Base-by-base conservation (phyloP, 441 rosid genomes). In the Corymbia calophylla region DNA sequence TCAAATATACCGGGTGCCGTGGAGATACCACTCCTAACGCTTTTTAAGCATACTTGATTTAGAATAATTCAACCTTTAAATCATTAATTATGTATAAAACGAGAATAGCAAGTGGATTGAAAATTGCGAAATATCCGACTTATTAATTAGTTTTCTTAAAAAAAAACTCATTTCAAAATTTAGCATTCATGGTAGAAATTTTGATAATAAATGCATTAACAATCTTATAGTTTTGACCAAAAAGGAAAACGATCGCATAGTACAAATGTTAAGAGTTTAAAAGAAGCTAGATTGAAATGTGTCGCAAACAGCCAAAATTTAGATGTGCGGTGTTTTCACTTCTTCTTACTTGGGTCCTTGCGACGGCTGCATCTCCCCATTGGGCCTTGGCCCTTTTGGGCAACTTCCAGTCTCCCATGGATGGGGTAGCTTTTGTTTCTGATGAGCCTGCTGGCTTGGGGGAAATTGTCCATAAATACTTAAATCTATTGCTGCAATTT, bases 21-120 rank as follows among this genome's bases (percentile, higher is more conserved):
- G 44, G 44, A 39, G 44, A 39, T 39, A 6, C 44, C 44, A 39
- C 64, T 58, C 64, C 64, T 58, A 58, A 4, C 64, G 12, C 64
- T 58, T 58, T 1, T 58, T 58, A 58, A 25, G 64, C 64, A 4
- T 25, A 0, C n/a, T 58, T 0, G 25, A 10, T 58, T 58, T 23
- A 25, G 25, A 58, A 58, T 2, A 25, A 25, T 58, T 58, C 6
- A 58, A 58, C 2, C 7, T 25, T 2, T 0, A 58, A 58, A 58
- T 58, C 64, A 0, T 58, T 0, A 23, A 58, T 25, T 58, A 23
- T 25, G 25, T 0, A 58, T 58, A 25, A 58, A 23, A 0, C 3
- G 15, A 58, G n/a, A 25, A 58, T 10, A 58, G 64, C 25, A 10
- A 10, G 64, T 29, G 14, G 29, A 4, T 58, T 58, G n/a, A 58